Base-by-base conservation (phyloP, 1,284 basidiomycete species). In the Volvariella surrecta region DNA sequence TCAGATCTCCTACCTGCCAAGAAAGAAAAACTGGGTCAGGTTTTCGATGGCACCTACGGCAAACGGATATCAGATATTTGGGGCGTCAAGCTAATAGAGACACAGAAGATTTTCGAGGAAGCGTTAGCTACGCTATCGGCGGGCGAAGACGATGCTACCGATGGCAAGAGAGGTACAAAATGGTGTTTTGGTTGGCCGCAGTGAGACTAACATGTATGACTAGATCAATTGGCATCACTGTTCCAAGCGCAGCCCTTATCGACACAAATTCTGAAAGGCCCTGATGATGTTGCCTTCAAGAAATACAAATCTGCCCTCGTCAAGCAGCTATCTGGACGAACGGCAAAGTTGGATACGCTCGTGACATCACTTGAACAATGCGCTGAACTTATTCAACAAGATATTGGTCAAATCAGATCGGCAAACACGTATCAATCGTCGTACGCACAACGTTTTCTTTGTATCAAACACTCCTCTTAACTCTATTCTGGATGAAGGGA, bases 281-380 rank as follows among this genome's bases (percentile, higher is more conserved):
- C 67, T 16, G 61, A 65, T n/a, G 64, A 72, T 45, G 57, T 61
- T 9, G 64, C 74, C 2, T 79, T 86, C 53, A 67, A 70, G 35
- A 74, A 69, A 52, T 86, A 82, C 53, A 75, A 73, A 48, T 51
- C 59, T 13, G 57, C 70, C 3, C 57, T 89, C 34, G 71, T 67
- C 43, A 71, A 69, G 42, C 82, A 81, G 48, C 62, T 86, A 16
- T 52, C 69, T 24, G 76, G 79, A 13, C 73, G 82, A 35, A 80
- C 80, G 9, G 64, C 74, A 0, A 56, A 74, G 24, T 57, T 88
- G 28, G 69, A 84, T 44, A 63, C 67, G 16, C 67, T 82, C n/a
- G 53, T 88, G 45, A 59, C 58, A 4, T 65, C 62, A 1, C 58
- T 86, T 10, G 85, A 89, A 50, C 63, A 60, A 35, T 74, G 73